Base-by-base conservation (phyloP, 2,329 filamentous ascomycete genomes). In the Colletotrichum somersetense region DNA sequence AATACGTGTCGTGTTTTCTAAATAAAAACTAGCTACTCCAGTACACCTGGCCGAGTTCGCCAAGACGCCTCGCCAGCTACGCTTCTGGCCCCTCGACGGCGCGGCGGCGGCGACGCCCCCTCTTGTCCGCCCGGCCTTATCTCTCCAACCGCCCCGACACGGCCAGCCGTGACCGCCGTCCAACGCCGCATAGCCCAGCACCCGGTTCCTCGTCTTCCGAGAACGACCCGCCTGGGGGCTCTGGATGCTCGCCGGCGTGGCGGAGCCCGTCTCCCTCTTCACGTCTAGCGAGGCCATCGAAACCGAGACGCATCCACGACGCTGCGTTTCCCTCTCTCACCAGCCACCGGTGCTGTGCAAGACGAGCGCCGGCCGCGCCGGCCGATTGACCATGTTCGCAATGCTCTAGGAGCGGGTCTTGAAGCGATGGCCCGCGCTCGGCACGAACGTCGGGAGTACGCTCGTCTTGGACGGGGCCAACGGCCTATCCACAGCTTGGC, bases 11-110 rank as follows among this genome's bases (percentile, higher is more conserved):
- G 2, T 30, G 4, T 50, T 56, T 46, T 67, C 46, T 62, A 53
- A 53, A 61, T 16, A 16, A 2, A 38, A n/a, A 4, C 5, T 5
- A 20, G 5, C 30, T 38, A 35, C 30, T 38, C 16, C 38, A 67
- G 67, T 64, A 73, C 26, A 73, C 26, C 53, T 53, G n/a, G 66
- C 53, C 52, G 66, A 73, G 33, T 66, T 58, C 42, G 38, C 63
- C 11, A 66, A 72, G n/a, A 63, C 64, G 5, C 61, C 30, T 44
- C 68, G 69, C 35, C 52, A 72, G 52, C 57, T 68, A 23, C 42
- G 56, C 30, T 55, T 38, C 20, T 38, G 40, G 5, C 3, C 50
- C 23, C 7, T 59, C 11, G 20, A 57, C 20, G n/a, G 26, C 16
- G 38, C 66, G 11, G 40, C 56, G 40, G 23, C 40, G 26, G 30